Evolutionary conservation across 495 filamentous ascomycete species (phyloP), one percentile per base, ranked within the genome.

Genomic region (Aspergillus indologenus): DNA sequence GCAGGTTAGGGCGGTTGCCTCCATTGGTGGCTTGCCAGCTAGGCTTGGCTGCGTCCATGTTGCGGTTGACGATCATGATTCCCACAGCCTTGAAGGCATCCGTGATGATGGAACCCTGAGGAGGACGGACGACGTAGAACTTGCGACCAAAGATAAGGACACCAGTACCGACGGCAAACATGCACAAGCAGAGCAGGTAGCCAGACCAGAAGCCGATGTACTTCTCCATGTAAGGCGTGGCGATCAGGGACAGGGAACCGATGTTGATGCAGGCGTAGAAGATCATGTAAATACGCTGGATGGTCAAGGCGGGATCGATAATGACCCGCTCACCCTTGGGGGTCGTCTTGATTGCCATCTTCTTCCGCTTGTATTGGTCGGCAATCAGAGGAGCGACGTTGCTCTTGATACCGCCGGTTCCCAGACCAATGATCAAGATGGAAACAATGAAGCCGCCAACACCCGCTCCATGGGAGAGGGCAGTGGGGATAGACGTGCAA

Each of bases 201-300:
- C 84, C 85, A 5, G 79, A 80, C 86, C 86, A 92, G 80, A 87
- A 91, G 47, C 84, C 87, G 24, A 86, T 76, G 63, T 85, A 79
- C 57, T 77, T 65, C 70, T 91, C 88, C 74, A 88, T 81, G 64
- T 85, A 86, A 1, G 84, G 80, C 9, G 85, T 88, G 3, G 83
- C 83, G 54, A 85, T 78, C 60, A 83, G 79, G 60, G 80, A 87
- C 62, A 84, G 83, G 53, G 79, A 82, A 15, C 90, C 90, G 56
- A 95, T 62, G 75, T 96, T 92, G 78, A 92, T 89, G 62, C 86
- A 85, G 46, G 82, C 71, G 67, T 91, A 91, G 71, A 89, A 89
- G 54, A 85, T 80, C 81, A 87, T 85, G 77, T 87, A 87, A 56
- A 93, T 86, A 46, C 85, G 80, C 73, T 90, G 87, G 58, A 89